phyloP scores from a whole-genome alignment of 768 basidiomycete genomes.

The Rhodotorula kratochvilovae region DNA sequence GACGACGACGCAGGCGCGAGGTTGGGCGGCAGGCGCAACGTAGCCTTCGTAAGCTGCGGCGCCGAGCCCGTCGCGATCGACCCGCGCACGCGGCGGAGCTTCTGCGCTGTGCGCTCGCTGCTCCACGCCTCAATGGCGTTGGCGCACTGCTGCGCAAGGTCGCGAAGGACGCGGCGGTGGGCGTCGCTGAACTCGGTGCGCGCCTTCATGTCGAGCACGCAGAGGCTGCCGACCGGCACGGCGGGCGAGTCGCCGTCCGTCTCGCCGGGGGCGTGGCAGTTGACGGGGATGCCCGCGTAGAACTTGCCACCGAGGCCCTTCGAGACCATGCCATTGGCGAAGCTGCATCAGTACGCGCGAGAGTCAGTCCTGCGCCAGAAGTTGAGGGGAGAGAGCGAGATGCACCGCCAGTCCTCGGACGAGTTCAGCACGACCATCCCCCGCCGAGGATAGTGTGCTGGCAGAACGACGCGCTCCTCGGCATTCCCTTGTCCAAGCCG shows the following conservation, averaged over 20 bases:
- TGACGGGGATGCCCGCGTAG: slow-evolving; percentile 33
- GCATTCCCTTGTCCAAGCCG: slow-evolving; percentile 33
- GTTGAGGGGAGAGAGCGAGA: background rate
- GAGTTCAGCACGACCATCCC: slow-evolving; percentile 38
- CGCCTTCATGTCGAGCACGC: slow-evolving; percentile 41
- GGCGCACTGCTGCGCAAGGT: slow-evolving; percentile 36
- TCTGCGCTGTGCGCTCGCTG: slow-evolving; percentile 27
- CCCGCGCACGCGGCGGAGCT: slow-evolving; percentile 25
- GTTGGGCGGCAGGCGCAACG: background rate
- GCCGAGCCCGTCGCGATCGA: background rate
- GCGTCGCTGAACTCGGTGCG: slow-evolving; percentile 32
- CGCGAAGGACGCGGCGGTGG: slow-evolving; percentile 38
- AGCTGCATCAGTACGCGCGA: background rate
- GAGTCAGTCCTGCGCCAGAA: background rate
- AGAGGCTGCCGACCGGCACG: slow-evolving; percentile 40
- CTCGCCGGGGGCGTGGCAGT: slow-evolving; percentile 17
- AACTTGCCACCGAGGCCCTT: slow-evolving; percentile 35
- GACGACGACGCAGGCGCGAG: background rate
- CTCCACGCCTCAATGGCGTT: slow-evolving; percentile 42
- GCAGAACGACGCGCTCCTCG: slow-evolving; percentile 39
- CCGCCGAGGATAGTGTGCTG: slow-evolving; percentile 40
- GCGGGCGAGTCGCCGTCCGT: background rate
- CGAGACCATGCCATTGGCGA: slow-evolving; percentile 9
- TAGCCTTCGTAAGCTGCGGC: background rate
- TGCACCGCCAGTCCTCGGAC: slow-evolving; percentile 35